Percentiles rank a stretch among this genome's conserved stretches.
phyloP scores from a whole-genome alignment of 805 yeast genomes.

The Pichia gijzeniarum region DNA sequence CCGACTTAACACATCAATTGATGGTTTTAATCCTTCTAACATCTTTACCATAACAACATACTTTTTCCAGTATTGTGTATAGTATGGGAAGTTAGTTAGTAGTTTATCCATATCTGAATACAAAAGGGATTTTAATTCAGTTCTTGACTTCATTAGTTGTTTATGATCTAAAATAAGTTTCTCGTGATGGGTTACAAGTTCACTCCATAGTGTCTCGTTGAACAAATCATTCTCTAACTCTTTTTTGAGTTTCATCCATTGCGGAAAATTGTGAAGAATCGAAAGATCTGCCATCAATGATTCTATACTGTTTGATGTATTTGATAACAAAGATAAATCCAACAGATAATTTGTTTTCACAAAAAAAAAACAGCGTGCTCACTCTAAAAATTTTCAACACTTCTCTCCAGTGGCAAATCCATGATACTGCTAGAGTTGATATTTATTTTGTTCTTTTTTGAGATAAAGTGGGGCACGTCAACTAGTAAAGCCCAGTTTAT shows the following conservation, averaged over 20 bases:
- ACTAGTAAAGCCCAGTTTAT: not conserved
- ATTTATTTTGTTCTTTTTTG: too few species aligned
- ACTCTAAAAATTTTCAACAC: not conserved
- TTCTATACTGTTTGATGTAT: too few species aligned
- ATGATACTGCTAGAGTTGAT: too few species aligned
- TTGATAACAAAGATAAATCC: not conserved
- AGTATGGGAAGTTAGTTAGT: constrained; percentile 50
- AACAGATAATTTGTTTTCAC: not conserved
- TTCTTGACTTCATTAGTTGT: constrained; percentile 13
- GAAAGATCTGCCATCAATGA: constrained; percentile 6
- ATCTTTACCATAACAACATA: constrained; percentile 51
- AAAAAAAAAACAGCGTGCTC: not conserved
- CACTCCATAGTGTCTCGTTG: constrained; percentile 23
- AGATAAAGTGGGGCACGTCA: not conserved
- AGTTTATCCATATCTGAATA: constrained; percentile 34
- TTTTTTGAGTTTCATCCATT: constrained; percentile 22
- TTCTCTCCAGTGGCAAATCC: constrained; percentile 1
- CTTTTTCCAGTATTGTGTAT: constrained; percentile 58
- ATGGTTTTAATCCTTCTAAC: constrained; percentile 45
- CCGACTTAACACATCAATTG: constrained; percentile 38
- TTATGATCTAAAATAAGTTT: constrained; percentile 19
- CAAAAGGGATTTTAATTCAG: constrained; percentile 16
- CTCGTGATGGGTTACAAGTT: constrained; percentile 22
- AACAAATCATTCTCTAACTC: constrained; percentile 20
- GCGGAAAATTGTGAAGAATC: constrained; percentile 20